Percentiles rank a stretch among this genome's conserved stretches.
These are phyloP conservation scores for Pugionium dolabratum DNA, from an alignment of 345 rosid genomes.

Conservation along the genomic window DNA sequence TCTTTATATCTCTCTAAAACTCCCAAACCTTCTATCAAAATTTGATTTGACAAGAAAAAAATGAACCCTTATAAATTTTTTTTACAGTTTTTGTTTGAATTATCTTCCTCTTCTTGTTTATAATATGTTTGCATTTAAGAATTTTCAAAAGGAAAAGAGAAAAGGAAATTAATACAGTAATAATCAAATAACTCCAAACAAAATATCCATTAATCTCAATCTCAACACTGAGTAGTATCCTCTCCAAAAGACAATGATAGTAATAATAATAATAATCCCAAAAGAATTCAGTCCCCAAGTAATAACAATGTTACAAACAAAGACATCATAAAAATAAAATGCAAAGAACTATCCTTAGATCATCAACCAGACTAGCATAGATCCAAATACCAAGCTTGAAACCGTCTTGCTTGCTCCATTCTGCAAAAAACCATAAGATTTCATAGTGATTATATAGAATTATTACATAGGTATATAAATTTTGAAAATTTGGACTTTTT, in stretches of 20 bases:
- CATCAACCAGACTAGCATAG: constrained; percentile 43
- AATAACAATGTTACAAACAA: constrained; percentile 41
- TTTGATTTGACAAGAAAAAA: no score
- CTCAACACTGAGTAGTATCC: constrained; percentile 35
- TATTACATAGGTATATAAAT: no score
- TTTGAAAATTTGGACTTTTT: not conserved
- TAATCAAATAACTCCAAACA: constrained; percentile 33
- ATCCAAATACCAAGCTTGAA: constrained; percentile 43
- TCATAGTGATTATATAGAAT: no score
- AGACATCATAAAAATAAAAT: constrained; percentile 31
- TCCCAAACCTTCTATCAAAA: no score
- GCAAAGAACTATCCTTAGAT: constrained; percentile 25
- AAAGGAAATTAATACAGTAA: constrained; percentile 24
- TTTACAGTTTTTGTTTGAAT: no score
- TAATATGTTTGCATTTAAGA: no score
- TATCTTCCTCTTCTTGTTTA: no score
- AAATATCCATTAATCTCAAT: constrained; percentile 30
- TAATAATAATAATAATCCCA: constrained; percentile 25
- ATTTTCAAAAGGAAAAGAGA: not conserved
- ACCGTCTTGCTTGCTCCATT: constrained; percentile 41
- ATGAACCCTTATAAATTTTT: no score
- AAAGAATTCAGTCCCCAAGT: constrained; percentile 44
- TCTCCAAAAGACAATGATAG: constrained; percentile 20
- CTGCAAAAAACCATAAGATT: constrained; percentile 21
- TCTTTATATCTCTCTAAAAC: no score